phyloP scores from a whole-genome alignment of 2,329 filamentous ascomycete genomes.

The Aspergillus novofumigatus region DNA sequence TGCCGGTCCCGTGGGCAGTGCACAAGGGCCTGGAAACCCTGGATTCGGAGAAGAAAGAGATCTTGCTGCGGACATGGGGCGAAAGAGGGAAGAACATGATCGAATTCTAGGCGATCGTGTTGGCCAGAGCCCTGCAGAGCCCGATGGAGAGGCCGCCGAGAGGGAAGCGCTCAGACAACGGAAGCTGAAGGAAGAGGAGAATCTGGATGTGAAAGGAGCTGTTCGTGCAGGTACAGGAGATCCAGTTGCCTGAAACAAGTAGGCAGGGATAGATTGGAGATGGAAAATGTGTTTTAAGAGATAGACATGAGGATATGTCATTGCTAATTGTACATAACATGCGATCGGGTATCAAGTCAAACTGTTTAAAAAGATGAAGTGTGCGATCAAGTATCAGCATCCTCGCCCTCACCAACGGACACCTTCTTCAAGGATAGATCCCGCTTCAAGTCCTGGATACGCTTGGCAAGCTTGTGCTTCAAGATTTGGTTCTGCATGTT shows the following conservation, averaged over 20 bases:
- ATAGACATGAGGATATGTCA: not conserved
- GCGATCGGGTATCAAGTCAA: constrained; percentile 11
- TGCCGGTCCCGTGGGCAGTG: constrained; percentile 31
- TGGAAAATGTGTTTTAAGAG: not conserved
- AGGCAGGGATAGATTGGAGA: constrained; percentile 12
- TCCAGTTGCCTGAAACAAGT: constrained; percentile 31
- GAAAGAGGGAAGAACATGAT: constrained; percentile 34
- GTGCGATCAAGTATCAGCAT: constrained; percentile 25
- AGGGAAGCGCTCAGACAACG: constrained; percentile 22
- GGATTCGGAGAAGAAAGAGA: constrained; percentile 30
- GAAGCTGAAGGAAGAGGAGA: constrained; percentile 24
- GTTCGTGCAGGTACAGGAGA: constrained; percentile 26
- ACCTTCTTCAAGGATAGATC: constrained; percentile 43
- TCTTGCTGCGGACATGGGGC: constrained; percentile 29
- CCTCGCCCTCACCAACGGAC: constrained; percentile 35
- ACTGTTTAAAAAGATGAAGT: not conserved
- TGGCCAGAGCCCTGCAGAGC: constrained; percentile 16
- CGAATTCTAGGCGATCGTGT: constrained; percentile 24
- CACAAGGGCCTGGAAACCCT: constrained; percentile 24
- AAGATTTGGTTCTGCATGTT: constrained; percentile 38
- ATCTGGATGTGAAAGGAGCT: constrained; percentile 25
- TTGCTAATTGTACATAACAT: constrained; percentile 1
- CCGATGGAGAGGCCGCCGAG: constrained; percentile 19
- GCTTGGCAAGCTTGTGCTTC: constrained; percentile 41
- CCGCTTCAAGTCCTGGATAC: constrained; percentile 42